Base-by-base conservation (phyloP, 257 asterid species). In the Galeopsis tetrahit region DNA sequence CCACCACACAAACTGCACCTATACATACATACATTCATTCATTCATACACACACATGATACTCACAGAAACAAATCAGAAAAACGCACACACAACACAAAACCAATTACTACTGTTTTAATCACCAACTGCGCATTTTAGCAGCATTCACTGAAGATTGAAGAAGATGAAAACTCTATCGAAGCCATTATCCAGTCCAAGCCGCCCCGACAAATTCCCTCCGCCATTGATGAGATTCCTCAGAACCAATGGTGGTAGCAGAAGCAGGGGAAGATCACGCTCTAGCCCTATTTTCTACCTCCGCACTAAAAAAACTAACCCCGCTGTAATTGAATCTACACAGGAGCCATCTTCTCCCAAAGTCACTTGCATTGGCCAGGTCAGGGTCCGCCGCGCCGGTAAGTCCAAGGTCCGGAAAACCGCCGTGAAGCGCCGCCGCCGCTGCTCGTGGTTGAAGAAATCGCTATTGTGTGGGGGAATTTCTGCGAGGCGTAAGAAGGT, bases 291-390 rank as follows among this genome's bases (percentile, higher is more conserved):
- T 81, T 92, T 90, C 10, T 82, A 80, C 75, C 75, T 88, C 21
- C 86, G 92, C 66, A 77, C 67, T 7, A 87, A 70, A 4, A 85
- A 76, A 8, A 62, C 49, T 36, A 69, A 69, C 0, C 81, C 78
- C 2, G 66, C 57, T 5, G 63, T 15, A 5, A 74, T 79, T 46
- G 85, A 82, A 68, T 40, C 86, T 2, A 68, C 82, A 0, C 95
- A 82, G 63, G 97, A 91, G 4, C 97, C 97, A 0, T 80, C 96
- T 51, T 91, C 97, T 1, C 97, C 97, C 0, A 91, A 91, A 70
- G 97, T 91, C 75, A 91, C 96, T 42, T 91, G 97, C 76, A 90
- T 92, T 69, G 98, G 98, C 43, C 98, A 92, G 35, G 98, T 92
- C 64, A 84, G 94, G 2, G 91, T 82, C 61, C 81, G 92, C 68